These are phyloP conservation scores for Ophiognomonia clavigignenti-juglandacearum DNA, from an alignment of 2,329 filamentous ascomycete species.

Conservation along the genomic window DNA sequence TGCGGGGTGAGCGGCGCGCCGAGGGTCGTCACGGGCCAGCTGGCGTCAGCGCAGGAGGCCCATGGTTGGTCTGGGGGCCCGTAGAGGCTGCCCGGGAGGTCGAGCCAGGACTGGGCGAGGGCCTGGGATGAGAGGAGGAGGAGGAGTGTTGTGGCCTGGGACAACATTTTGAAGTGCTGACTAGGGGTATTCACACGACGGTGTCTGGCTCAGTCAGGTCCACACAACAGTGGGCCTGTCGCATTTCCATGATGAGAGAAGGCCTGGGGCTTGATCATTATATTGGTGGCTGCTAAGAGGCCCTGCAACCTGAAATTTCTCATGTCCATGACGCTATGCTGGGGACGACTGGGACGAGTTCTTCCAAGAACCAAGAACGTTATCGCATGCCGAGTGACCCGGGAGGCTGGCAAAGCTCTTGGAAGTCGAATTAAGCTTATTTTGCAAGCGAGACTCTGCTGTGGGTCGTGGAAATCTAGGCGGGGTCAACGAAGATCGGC, in stretches of 20 bases:
- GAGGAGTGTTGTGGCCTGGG: neutral
- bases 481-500: neutral
- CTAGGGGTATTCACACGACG: neutral
- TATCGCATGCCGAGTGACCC: neutral
- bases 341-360: neutral
- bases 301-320: too few species aligned
- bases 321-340: neutral
- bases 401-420: neutral
- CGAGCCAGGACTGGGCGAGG: conserved; percentile 8
- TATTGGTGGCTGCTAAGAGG: too few species aligned
- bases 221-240: neutral
- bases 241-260: too few species aligned
- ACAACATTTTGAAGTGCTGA: neutral
- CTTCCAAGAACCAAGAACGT: neutral
- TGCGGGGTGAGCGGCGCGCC: conserved; percentile 19
- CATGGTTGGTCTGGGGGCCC: conserved; percentile 3
- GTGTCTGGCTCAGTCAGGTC: neutral
- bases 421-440: neutral
- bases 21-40: conserved; percentile 18
- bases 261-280: too few species aligned
- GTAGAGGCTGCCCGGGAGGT: conserved; percentile 11
- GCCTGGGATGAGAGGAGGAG: neutral
- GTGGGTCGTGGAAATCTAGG: too few species aligned
- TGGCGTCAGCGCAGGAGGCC: conserved; percentile 19
- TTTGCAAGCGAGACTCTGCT: neutral